Base-by-base conservation (phyloP, 163 green algal species). In the Picocystis sp. region DNA sequence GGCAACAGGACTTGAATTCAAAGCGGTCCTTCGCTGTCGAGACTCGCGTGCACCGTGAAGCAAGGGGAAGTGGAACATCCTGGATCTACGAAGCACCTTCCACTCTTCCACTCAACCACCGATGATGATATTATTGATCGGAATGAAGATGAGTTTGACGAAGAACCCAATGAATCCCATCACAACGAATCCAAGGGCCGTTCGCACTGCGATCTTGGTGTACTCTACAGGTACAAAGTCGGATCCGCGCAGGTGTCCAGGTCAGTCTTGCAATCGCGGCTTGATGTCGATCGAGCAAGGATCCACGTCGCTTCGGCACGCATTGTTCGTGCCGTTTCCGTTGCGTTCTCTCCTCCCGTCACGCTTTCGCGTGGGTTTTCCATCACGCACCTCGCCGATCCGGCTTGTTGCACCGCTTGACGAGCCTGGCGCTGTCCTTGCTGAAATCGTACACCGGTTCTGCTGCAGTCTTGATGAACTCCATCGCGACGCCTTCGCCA, bases 141-240 rank as follows among this genome's bases (percentile, higher is more conserved):
- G 80, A 46, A 92, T 92, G 72, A 89, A 95, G 13, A 95, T 79
- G 1, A 95, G 72, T 73, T 94, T 94, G 13, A 96, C 84, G 56
- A 96, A 95, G 74, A 96, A 94, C 34, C 86, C 83, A 47, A 96
- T 89, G 67, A 94, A 94, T 24, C 86, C 86, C 82, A 93, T 92
- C 1, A 93, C 73, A 11, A 92, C 55, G 56, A 96, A 94, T 35
- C 86, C 86, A 23, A 93, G 56, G 0, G 77, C 82, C n/a, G 85
- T 94, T 42, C 77, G 72, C 3, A 72, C 58, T 38, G 61, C 78
- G 11, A 96, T 79, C 58, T 93, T 91, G 44, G 77, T 82, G 64
- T 89, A 95, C 69, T 95, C 84, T 93, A 75, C 44, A 21, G 25
- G 8, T 24, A 1, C 44, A 25, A 50, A 25, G 22, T 6, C 5